Evolutionary conservation across 202 grass and related monocot genomes (phyloP).

Genomic region (Saccharum hybrid): DNA sequence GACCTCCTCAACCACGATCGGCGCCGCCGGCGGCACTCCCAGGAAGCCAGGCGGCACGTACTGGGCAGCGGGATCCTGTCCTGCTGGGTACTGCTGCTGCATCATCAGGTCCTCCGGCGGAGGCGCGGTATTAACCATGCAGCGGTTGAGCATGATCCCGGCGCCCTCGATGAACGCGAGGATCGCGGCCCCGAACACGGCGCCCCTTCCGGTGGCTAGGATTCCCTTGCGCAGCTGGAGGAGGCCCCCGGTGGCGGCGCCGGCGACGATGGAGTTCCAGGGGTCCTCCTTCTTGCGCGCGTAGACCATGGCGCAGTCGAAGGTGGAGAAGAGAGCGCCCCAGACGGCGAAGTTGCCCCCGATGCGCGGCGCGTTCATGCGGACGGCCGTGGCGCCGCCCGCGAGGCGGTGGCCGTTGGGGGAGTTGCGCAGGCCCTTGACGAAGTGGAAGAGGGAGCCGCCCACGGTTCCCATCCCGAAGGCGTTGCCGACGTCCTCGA

Average conservation of each 20-base stretch:
- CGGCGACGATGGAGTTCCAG: conserved; percentile 73
- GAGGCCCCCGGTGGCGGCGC: conserved; percentile 58
- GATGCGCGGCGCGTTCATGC: conserved; percentile 61
- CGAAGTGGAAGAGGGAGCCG: conserved; percentile 61
- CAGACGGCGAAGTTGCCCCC: conserved; percentile 65
- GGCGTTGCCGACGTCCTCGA: conserved; percentile 58
- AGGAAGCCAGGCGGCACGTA: neutral
- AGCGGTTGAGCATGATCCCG: conserved; percentile 49
- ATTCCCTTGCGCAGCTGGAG: conserved; percentile 59
- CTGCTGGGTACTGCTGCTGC: neutral
- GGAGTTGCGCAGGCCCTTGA: conserved; percentile 64
- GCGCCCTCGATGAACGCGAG: conserved; percentile 70
- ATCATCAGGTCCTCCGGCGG: conserved; percentile 1
- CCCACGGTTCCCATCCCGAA: conserved; percentile 78
- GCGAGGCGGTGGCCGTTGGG: conserved; percentile 61
- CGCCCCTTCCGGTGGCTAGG: conserved; percentile 31
- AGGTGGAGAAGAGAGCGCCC: conserved; percentile 60
- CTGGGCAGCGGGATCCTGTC: neutral
- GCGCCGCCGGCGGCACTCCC: neutral
- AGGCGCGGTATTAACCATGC: neutral
- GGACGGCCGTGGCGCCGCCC: conserved; percentile 57
- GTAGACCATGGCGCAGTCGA: conserved; percentile 67
- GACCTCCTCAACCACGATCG: neutral
- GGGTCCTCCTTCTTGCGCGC: conserved; percentile 79
- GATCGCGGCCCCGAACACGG: conserved; percentile 45